Evolutionary conservation across 257 asterid genomes (phyloP), one percentile per base, ranked within the genome.

Genomic region (Gentiana straminea): DNA sequence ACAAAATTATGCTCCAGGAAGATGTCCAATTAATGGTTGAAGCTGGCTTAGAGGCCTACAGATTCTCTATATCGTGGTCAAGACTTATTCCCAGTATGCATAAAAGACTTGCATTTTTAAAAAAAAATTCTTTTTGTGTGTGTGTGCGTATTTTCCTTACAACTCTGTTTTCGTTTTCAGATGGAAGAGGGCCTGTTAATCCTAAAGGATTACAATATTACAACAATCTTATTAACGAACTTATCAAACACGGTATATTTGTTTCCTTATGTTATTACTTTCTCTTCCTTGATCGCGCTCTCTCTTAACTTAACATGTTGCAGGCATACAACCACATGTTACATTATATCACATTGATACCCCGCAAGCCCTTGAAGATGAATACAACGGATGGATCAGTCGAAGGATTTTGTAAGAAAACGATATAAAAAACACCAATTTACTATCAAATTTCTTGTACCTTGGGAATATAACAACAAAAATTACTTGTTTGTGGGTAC

Each of bases 321-420:
- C 63, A 79, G 91, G 94, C 48, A 79, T 84, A 37, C 74, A 79
- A 64, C 85, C 84, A 1, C 87, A 81, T 61, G 68, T 72, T 36
- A 75, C 79, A 8, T 61, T 79, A 48, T 36, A 7, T 63, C 94
- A 81, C 52, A 5, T 53, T 35, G 94, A 81, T 77, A 54, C 71
- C n/a, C 87, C 91, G 0, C 86, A 81, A 65, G 70, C 61, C 47
- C 87, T 79, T 13, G 77, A 79, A 32, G 85, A 81, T 36, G 78
- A 75, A 64, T 77, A 81, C 10, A 72, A 64, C 5, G 86, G 87
- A 60, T 79, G 87, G 85, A 67, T 77, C 33, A 77, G 73, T 68
- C 59, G 65, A 60, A 66, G 70, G 36, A 68, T 79, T 8, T 80
- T 84, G 86, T 79, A 76, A 34, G 73, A 8, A 1, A 48, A 52